These are phyloP conservation scores for Cephaloascus fragrans DNA, from an alignment of 805 yeast genomes.

Conservation along the genomic window DNA sequence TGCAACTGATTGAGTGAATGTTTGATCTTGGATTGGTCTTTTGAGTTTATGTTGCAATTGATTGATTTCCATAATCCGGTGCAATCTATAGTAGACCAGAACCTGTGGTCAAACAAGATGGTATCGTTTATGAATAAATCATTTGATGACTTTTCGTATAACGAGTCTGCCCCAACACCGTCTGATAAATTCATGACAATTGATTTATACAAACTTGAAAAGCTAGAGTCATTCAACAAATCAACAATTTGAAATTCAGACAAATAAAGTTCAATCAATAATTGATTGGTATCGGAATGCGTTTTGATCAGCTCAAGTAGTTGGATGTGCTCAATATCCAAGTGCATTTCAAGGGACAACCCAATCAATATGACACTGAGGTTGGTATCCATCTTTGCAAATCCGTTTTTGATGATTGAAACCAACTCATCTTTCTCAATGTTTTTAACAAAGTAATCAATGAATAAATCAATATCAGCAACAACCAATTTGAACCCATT, in stretches of 20 bases:
- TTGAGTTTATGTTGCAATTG: conserved; percentile 9
- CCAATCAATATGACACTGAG: conserved; percentile 8
- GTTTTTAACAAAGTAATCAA: conserved; percentile 8
- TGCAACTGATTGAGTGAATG: conserved; percentile 12
- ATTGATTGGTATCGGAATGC: conserved; percentile 5
- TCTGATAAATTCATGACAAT: conserved; percentile 14
- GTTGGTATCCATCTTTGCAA: conserved; percentile 6
- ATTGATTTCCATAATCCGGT: conserved; percentile 10
- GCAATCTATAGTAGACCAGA: conserved; percentile 3
- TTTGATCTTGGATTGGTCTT: conserved; percentile 11
- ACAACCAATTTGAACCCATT: conserved; percentile 18
- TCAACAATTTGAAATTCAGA: conserved; percentile 9
- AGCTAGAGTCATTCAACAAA: conserved; percentile 9
- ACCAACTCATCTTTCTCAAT: conserved; percentile 7
- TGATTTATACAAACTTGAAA: conserved; percentile 10
- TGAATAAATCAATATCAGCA: conserved; percentile 26
- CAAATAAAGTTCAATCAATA: conserved; percentile 9
- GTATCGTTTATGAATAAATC: not conserved
- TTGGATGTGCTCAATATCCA: conserved; percentile 5
- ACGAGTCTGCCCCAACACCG: conserved; percentile 4
- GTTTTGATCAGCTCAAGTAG: conserved; percentile 7
- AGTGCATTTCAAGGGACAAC: conserved; percentile 1
- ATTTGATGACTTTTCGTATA: not conserved
- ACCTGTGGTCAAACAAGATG: not conserved
- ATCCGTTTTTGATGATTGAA: conserved; percentile 4